phyloP scores from a whole-genome alignment of 352 stramenopile species.

The Globisporangium recalcitrans region DNA sequence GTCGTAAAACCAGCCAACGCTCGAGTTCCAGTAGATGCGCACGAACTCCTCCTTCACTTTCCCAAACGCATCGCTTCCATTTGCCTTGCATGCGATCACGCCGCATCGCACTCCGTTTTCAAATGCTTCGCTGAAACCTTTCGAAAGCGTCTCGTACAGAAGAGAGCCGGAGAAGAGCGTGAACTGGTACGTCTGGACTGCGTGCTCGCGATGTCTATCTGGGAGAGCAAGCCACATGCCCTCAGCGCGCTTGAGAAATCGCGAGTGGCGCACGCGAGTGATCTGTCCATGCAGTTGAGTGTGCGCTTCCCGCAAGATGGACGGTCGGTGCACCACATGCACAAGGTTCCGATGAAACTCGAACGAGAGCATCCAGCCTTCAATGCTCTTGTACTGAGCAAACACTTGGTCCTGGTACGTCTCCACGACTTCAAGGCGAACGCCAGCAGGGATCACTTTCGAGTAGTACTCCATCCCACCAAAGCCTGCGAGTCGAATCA shows the following conservation, averaged over 20 bases:
- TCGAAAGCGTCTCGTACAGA: slow-evolving; percentile 35
- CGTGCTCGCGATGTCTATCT: slow-evolving; percentile 31
- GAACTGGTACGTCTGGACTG: slow-evolving; percentile 43
- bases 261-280: slow-evolving; percentile 38
- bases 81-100: slow-evolving; percentile 30
- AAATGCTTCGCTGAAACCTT: slow-evolving; percentile 31
- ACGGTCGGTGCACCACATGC: slow-evolving; percentile 55
- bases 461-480: slow-evolving; percentile 66
- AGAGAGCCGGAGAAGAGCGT: slow-evolving; percentile 35
- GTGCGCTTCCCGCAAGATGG: slow-evolving; percentile 45
- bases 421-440: slow-evolving; percentile 52
- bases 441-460: slow-evolving; percentile 42
- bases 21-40: slow-evolving; percentile 36
- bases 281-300: slow-evolving; percentile 52
- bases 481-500: slow-evolving; percentile 54
- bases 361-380: slow-evolving; percentile 57
- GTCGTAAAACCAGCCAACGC: slow-evolving; percentile 8
- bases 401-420: slow-evolving; percentile 66
- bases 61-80: slow-evolving; percentile 33
- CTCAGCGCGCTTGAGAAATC: slow-evolving; percentile 33
- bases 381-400: slow-evolving; percentile 45
- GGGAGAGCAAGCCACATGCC: slow-evolving; percentile 43
- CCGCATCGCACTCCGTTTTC: slow-evolving; percentile 36
- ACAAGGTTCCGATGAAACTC: slow-evolving; percentile 67
- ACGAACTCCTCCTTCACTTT: slow-evolving; percentile 54